Conservation (phyloP, 139 green algal genomes). For the Dunaliella sp. region DNA sequence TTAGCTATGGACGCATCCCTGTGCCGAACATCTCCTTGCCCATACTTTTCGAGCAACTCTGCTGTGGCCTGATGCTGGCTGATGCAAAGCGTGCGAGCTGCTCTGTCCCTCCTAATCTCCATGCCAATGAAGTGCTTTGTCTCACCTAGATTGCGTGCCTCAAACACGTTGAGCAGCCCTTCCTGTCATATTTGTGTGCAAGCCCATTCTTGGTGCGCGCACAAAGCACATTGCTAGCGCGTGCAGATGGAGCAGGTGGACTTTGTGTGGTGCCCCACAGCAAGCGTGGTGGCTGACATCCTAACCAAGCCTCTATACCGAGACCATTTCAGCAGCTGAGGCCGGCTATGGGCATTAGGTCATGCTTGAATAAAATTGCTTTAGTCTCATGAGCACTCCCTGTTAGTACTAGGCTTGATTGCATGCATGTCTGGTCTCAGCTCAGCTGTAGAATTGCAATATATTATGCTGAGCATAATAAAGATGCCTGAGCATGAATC, state of each 20-base stretch:
- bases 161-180: not conserved
- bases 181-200: slow-evolving; percentile 14
- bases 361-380: too few species aligned
- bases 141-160: not conserved
- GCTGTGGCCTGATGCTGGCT: slow-evolving; percentile 7
- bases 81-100: not conserved
- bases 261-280: slow-evolving; percentile 23
- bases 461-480: too few species aligned
- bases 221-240: slow-evolving; percentile 49
- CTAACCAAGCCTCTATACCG: slow-evolving; percentile 33
- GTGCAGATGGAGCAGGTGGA: slow-evolving; percentile 18
- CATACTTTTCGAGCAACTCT: slow-evolving; percentile 23
- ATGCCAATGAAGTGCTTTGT: slow-evolving; percentile 29
- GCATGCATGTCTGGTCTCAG: too few species aligned
- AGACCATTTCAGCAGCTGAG: not conserved
- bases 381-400: too few species aligned
- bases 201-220: slow-evolving; percentile 15
- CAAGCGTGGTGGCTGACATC: slow-evolving; percentile 26
- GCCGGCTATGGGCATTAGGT: not conserved
- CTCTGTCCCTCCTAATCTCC: slow-evolving; percentile 16
- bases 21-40: not conserved
- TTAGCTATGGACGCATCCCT: not conserved
- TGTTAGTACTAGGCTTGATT: too few species aligned
- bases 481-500: too few species aligned
- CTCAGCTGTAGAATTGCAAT: too few species aligned